phyloP scores from a whole-genome alignment of 441 rosid genomes.

The Populus hybrid region DNA sequence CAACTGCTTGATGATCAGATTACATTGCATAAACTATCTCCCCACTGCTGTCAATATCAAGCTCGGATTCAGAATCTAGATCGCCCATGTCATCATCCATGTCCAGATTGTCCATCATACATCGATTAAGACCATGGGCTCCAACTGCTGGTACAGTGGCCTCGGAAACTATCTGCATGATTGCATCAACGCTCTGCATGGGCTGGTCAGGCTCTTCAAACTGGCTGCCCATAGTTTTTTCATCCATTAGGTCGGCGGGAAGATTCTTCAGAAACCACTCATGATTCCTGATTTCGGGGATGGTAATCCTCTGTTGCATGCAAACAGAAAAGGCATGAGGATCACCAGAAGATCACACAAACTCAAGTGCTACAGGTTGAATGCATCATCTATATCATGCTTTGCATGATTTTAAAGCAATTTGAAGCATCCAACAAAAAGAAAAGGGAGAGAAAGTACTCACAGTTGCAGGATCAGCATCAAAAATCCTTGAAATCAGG shows the following conservation, averaged over 20 bases:
- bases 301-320: constrained; percentile 70
- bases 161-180: too few species aligned
- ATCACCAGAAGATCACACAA: not conserved
- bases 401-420: constrained; percentile 3
- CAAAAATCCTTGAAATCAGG: constrained; percentile 85
- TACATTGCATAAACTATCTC: constrained; percentile 87
- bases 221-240: constrained; percentile 47
- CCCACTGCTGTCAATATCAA: constrained; percentile 94
- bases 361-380: not conserved
- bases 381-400: not conserved
- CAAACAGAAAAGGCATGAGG: constrained; percentile 3
- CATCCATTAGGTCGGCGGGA: constrained; percentile 82
- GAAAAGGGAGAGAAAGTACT: constrained; percentile 6
- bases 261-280: constrained; percentile 93
- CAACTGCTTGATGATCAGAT: constrained; percentile 6
- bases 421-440: not conserved
- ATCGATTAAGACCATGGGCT: constrained; percentile 36
- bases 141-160: too few species aligned
- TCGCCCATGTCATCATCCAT: constrained; percentile 30
- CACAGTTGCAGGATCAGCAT: constrained; percentile 70
- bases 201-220: constrained; percentile 92
- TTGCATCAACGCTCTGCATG: not conserved
- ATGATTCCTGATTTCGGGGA: constrained; percentile 77
- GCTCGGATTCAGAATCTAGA: constrained; percentile 79
- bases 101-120: constrained; percentile 69